Evolutionary conservation across 192 early-diverging fungal genomes (phyloP).

Genomic region (Podila epigama): DNA sequence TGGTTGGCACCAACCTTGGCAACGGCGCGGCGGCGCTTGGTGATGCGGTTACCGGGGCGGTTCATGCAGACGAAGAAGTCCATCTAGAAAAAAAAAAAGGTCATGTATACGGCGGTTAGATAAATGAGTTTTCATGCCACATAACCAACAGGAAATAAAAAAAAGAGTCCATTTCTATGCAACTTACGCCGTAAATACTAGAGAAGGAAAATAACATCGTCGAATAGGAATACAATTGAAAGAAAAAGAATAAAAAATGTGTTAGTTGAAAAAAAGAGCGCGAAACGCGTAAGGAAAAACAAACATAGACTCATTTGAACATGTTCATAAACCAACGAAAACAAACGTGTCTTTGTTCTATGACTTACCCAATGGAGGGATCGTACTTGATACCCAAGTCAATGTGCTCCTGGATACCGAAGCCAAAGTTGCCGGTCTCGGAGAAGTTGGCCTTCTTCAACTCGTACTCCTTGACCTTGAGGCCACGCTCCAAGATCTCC

Average conservation of each 20-base stretch:
- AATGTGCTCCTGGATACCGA: slow-evolving; percentile 99
- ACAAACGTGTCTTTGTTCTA: not conserved
- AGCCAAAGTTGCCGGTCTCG: slow-evolving; percentile 98
- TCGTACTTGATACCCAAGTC: slow-evolving; percentile 99
- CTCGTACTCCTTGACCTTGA: slow-evolving; percentile 99
- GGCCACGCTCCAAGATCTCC: slow-evolving; percentile 99
- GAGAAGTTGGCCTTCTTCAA: slow-evolving; percentile 96
- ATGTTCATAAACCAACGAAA: slow-evolving; percentile 82
- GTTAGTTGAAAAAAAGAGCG: not conserved
- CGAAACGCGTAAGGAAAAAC: slow-evolving; percentile 46
- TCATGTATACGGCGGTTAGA: not conserved
- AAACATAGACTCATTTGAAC: too few relatives aligned
- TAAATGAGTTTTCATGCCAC: not conserved
- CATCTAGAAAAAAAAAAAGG: slow-evolving; percentile 56
- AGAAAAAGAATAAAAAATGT: not conserved
- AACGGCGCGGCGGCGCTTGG: slow-evolving; percentile 89
- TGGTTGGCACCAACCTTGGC: slow-evolving; percentile 89
- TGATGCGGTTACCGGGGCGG: slow-evolving; percentile 95
- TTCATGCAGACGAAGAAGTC: slow-evolving; percentile 99
- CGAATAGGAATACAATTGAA: not conserved
- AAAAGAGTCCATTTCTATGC: not conserved
- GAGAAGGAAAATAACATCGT: not conserved
- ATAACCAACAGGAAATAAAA: not conserved
- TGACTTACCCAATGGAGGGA: slow-evolving; percentile 84
- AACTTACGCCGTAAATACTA: slow-evolving; percentile 59